phyloP scores from a whole-genome alignment of 1,284 basidiomycete species.

The Cryptococcus sp. region DNA sequence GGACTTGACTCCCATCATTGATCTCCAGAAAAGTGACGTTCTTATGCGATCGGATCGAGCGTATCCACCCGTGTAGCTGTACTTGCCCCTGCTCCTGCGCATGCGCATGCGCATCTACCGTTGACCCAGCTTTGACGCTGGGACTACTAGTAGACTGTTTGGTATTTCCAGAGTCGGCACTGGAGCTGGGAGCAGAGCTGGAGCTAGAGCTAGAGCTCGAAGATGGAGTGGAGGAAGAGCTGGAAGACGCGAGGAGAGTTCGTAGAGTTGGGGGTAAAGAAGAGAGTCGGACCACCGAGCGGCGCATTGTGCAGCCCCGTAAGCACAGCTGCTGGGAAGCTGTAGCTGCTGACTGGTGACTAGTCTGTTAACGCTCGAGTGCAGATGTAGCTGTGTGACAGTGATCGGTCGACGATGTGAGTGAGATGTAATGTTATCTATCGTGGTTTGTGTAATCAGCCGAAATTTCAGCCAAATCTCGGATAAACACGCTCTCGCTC shows the following conservation, averaged over 20 bases:
- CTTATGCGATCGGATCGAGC: constrained; percentile 80
- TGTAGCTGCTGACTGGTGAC: too few relatives aligned
- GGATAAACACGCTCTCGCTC: too few relatives aligned
- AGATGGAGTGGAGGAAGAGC: constrained; percentile 10
- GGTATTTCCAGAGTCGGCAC: too few relatives aligned
- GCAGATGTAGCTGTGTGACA: too few relatives aligned
- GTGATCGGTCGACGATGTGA: too few relatives aligned
- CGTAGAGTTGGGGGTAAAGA: constrained; percentile 24
- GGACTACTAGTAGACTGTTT: neutral
- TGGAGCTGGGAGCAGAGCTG: neutral
- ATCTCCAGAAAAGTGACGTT: constrained; percentile 79
- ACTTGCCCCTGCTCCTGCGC: too few relatives aligned
- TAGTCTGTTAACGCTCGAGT: too few relatives aligned
- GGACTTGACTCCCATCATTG: constrained; percentile 72
- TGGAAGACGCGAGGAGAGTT: constrained; percentile 5
- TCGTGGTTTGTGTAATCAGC: too few relatives aligned
- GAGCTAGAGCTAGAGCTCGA: constrained; percentile 4
- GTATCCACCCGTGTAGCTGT: constrained; percentile 71
- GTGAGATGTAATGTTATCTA: too few relatives aligned
- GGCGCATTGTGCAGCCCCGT: constrained; percentile 4
- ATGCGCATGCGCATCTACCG: neutral
- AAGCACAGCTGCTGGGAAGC: too few relatives aligned
- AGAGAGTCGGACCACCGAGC: constrained; percentile 6
- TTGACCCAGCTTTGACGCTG: neutral
- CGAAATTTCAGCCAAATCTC: too few relatives aligned